Evolutionary conservation across 768 basidiomycete genomes (phyloP), one percentile per base, ranked within the genome.

Genomic region (Lactifluus pinguis): DNA sequence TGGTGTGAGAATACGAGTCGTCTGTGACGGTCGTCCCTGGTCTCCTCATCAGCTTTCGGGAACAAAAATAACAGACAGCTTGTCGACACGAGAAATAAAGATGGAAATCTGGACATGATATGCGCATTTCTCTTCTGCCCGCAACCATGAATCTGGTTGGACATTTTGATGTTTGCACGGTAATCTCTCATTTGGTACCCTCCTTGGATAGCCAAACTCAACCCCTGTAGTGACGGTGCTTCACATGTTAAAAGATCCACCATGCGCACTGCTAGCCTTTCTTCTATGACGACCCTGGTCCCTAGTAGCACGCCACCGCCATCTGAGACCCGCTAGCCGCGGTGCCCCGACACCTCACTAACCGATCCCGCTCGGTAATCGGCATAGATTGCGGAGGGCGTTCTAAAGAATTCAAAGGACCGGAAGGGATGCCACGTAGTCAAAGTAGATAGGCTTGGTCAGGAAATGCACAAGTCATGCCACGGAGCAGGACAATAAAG

Each of bases 51-150:
- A 63, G 21, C 55, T 59, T 32, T 47, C 6, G 29, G n/a, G 21
- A 1, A 60, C 17, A 39, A 10, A 8, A 10, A 25, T 44, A 25
- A 25, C 25, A 2, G 25, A 25, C 25, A 25, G 25, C 25, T 2
- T 3, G 11, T 53, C 53, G 49, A 49, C 9, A 61, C 9, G 21
- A 9, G n/a, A 8, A n/a, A 45, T 32, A 45, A n/a, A 8, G 29
- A 19, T 8, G 4, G 4, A 13, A 19, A 36, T 9, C 2, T 4
- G 41, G 70, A 42, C 15, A 15, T 3, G 8, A 44, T 11, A 19
- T 25, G 19, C 53, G 21, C 17, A 83, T 85, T 78, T 85, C 83
- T 67, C 79, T 77, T 63, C 77, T 83, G 25, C 25, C 25, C 2
- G 25, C 25, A 25, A 25, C 25, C 25, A 25, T 75, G 76, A 13